These are phyloP conservation scores for Zygosaccharomyces bisporus DNA, from an alignment of 805 yeast species.

Conservation along the genomic window DNA sequence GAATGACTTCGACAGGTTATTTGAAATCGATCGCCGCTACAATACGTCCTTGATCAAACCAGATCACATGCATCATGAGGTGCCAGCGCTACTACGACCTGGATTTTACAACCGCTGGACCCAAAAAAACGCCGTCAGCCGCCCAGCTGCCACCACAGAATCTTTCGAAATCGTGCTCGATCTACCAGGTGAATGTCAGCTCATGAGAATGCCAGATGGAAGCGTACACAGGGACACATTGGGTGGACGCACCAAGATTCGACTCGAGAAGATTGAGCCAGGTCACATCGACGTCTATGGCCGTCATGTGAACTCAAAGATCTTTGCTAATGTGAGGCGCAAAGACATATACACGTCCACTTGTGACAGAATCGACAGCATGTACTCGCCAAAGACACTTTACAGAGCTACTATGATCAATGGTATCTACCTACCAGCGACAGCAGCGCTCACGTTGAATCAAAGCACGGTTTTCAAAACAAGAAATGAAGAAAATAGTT, in stretches of 20 bases:
- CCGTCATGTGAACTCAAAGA: conserved; percentile 29
- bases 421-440: conserved; percentile 18
- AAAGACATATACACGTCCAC: conserved; percentile 11
- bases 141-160: conserved; percentile 25
- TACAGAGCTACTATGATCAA: conserved; percentile 24
- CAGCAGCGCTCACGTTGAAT: conserved; percentile 11
- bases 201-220: conserved; percentile 9
- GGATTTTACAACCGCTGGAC: conserved; percentile 36
- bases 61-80: conserved; percentile 23
- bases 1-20: conserved; percentile 39
- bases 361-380: conserved; percentile 14
- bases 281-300: conserved; percentile 44
- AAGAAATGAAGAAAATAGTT: conserved; percentile 4
- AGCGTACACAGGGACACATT: conserved; percentile 27
- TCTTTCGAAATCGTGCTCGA: conserved; percentile 32
- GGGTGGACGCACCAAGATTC: conserved; percentile 43
- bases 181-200: conserved; percentile 16
- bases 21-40: conserved; percentile 43
- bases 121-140: conserved; percentile 15
- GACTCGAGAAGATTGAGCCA: conserved; percentile 43
- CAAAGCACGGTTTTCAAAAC: conserved; percentile 8
- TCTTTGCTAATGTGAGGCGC: conserved; percentile 11
- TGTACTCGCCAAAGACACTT: conserved; percentile 14
- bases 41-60: conserved; percentile 44
- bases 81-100: conserved; percentile 33